phyloP scores from a whole-genome alignment of 768 basidiomycete species.

The Pisolithus microcarpus region DNA sequence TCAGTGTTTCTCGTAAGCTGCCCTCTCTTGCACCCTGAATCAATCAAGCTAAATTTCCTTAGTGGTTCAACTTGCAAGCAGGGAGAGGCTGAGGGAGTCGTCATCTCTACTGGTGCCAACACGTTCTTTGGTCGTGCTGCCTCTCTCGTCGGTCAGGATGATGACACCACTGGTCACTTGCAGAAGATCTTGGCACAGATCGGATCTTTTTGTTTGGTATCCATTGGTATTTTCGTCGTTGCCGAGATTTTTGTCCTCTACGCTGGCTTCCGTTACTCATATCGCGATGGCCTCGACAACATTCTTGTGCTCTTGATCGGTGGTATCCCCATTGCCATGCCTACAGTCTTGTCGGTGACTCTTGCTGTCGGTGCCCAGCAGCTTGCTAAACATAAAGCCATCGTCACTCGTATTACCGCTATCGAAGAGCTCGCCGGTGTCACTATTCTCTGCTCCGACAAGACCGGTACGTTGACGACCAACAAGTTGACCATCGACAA shows the following conservation, averaged over 20 bases:
- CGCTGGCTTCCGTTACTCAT: slow-evolving; percentile 82
- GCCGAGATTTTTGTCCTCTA: slow-evolving; percentile 94
- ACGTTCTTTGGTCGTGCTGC: slow-evolving; percentile 99
- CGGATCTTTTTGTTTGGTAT: slow-evolving; percentile 93
- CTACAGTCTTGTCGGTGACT: slow-evolving; percentile 95
- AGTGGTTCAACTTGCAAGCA: slow-evolving; percentile 98
- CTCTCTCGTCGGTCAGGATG: slow-evolving; percentile 93
- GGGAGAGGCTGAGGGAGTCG: slow-evolving; percentile 97
- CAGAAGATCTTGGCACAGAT: slow-evolving; percentile 98
- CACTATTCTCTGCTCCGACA: slow-evolving; percentile 98
- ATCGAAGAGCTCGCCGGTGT: slow-evolving; percentile 98
- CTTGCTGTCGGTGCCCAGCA: slow-evolving; percentile 99
- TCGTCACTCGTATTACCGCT: slow-evolving; percentile 98
- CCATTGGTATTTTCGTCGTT: slow-evolving; percentile 92
- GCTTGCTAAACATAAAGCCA: slow-evolving; percentile 98
- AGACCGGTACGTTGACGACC: slow-evolving; percentile 97
- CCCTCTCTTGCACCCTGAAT: neutral
- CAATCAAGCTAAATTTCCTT: slow-evolving; percentile 4
- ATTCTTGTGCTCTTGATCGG: slow-evolving; percentile 98
- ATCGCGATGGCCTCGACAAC: slow-evolving; percentile 94
- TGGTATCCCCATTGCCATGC: slow-evolving; percentile 99
- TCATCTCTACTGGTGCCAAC: slow-evolving; percentile 97
- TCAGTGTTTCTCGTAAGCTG: slow-evolving; percentile 93
- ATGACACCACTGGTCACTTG: slow-evolving; percentile 96
- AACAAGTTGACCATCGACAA: slow-evolving; percentile 99